phyloP scores from a whole-genome alignment of 2,329 filamentous ascomycete genomes.

The Ophiostoma triangulosporum region DNA sequence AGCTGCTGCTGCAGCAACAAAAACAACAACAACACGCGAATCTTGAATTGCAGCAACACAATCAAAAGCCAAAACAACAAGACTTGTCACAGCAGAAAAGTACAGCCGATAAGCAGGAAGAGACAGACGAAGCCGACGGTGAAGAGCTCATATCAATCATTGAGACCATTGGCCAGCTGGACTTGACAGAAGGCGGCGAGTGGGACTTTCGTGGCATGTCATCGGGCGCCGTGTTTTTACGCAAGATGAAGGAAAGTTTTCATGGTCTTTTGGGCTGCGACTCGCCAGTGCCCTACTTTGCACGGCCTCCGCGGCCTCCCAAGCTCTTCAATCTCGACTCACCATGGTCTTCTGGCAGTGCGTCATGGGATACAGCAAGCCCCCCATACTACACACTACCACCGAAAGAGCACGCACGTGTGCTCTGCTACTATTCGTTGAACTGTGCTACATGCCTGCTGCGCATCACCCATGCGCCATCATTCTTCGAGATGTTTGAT shows the following conservation, averaged over 20 bases:
- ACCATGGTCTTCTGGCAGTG: constrained; percentile 49
- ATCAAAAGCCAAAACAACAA: not conserved
- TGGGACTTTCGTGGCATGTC: constrained; percentile 95
- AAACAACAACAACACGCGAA: constrained; percentile 26
- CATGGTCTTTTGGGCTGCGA: constrained; percentile 59
- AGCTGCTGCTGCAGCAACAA: constrained; percentile 2
- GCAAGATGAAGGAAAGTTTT: constrained; percentile 77
- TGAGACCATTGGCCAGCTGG: constrained; percentile 76
- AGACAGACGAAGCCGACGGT: not conserved
- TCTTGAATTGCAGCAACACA: constrained; percentile 27
- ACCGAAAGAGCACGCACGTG: constrained; percentile 39
- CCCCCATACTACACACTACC: constrained; percentile 56
- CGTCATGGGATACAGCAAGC: constrained; percentile 44
- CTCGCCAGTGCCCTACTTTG: constrained; percentile 45
- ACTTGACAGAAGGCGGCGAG: constrained; percentile 79
- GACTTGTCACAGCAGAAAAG: not conserved
- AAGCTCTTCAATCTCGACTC: constrained; percentile 52
- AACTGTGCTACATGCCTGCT: constrained; percentile 44
- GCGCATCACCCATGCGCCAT: constrained; percentile 67
- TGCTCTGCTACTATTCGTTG: constrained; percentile 41
- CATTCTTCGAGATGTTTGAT: constrained; percentile 66
- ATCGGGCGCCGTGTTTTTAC: constrained; percentile 79
- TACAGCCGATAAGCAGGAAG: not conserved
- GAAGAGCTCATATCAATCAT: constrained; percentile 77
- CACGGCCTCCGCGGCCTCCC: constrained; percentile 33